Conservation (phyloP, 345 rosid genomes). For the Aethionema arabicum region DNA sequence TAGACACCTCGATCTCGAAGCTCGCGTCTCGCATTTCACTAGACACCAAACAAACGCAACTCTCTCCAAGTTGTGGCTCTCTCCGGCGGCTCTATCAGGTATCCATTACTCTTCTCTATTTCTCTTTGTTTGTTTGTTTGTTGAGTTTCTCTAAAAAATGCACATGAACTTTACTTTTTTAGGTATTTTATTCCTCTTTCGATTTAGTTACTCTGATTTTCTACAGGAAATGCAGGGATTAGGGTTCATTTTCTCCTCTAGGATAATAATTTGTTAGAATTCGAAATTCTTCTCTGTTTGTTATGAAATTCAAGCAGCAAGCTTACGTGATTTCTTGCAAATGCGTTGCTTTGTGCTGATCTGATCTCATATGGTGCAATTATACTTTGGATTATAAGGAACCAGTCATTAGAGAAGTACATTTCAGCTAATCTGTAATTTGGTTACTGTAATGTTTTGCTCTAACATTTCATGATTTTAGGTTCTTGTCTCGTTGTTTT, state of each 20-base stretch:
- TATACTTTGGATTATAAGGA: neutral
- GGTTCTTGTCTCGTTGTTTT: neutral
- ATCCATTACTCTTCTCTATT: neutral
- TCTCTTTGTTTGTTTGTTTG: neutral
- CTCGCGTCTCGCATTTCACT: slow-evolving; percentile 17
- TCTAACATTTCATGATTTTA: neutral
- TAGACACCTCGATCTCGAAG: slow-evolving; percentile 43
- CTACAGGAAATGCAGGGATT: slow-evolving; percentile 15
- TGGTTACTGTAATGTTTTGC: neutral
- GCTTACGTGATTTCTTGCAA: neutral
- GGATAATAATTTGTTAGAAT: slow-evolving; percentile 11
- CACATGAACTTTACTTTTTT: slow-evolving; percentile 13
- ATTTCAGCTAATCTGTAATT: neutral
- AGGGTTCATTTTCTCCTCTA: neutral
- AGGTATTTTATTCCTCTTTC: neutral
- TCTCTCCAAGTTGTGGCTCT: slow-evolving; percentile 27
- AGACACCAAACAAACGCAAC: slow-evolving; percentile 26
- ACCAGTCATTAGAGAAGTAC: neutral
- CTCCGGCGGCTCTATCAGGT: slow-evolving; percentile 21
- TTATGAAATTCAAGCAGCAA: neutral
- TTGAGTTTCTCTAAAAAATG: slow-evolving; percentile 15
- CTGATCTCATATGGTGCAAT: slow-evolving; percentile 1
- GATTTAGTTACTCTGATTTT: slow-evolving; percentile 18
- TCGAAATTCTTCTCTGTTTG: neutral
- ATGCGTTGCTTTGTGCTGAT: slow-evolving; percentile 11